Percentiles rank a stretch among this genome's conserved stretches.
Conservation (phyloP, 768 basidiomycete genomes). For the Lyophyllum shimeji region DNA sequence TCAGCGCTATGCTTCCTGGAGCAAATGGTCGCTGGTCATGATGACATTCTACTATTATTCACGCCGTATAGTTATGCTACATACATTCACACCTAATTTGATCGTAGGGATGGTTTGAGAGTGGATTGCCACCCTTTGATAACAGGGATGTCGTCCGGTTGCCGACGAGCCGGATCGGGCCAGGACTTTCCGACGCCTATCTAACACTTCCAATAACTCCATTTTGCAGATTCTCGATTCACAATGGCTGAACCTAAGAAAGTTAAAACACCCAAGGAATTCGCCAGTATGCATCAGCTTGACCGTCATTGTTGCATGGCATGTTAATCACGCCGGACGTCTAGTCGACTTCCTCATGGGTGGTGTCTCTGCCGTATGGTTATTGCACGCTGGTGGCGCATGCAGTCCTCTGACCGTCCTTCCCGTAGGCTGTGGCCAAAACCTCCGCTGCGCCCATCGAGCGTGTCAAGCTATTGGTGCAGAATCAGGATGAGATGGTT, state of each 20-base stretch:
- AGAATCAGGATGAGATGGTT: conserved; percentile 99
- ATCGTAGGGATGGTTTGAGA: not conserved
- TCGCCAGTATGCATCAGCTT: conserved; percentile 59
- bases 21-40: conserved; percentile 19
- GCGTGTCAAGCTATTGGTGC: conserved; percentile 97
- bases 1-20: conserved; percentile 16
- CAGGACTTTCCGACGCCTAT: no score
- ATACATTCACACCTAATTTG: not conserved
- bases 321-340: conserved; percentile 19
- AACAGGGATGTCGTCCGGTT: not conserved
- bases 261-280: conserved; percentile 89
- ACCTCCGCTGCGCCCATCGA: conserved; percentile 99
- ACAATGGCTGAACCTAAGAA: conserved; percentile 86
- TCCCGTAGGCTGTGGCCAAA: conserved; percentile 89
- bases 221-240: conserved; percentile 38
- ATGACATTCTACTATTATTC: conserved; percentile 8
- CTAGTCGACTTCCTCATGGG: conserved; percentile 95
- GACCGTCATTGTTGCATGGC: conserved; percentile 5
- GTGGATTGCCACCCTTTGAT: not conserved
- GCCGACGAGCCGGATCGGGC: not conserved
- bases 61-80: conserved; percentile 6
- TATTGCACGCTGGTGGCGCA: not conserved
- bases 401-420: conserved; percentile 19
- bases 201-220: conserved; percentile 51
- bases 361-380: conserved; percentile 85